Evolutionary conservation across 371 early-diverging fungal genomes (phyloP), one percentile per base, ranked within the genome.

Genomic region (Rhizomucor miehei): DNA sequence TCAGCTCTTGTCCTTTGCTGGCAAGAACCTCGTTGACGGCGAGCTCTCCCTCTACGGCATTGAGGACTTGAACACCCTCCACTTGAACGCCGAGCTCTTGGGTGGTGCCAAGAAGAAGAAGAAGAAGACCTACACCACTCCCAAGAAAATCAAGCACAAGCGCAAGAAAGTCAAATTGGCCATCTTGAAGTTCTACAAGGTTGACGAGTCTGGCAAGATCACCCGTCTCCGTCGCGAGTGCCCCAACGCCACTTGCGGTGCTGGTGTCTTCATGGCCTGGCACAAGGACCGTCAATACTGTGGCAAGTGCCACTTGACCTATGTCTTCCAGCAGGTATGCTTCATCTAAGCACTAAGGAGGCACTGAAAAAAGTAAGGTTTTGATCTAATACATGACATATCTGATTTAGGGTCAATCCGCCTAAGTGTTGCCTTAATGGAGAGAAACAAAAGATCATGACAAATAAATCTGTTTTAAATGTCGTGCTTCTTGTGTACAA

Each of bases 141-240:
- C 98, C 82, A 97, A 98, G 94, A 97, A 97, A 91, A 93, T 94
- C 80, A 91, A 94, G 85, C 97, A 98, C 92, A 95, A 95, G 93
- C 84, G 89, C 78, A 94, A 91, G 87, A 97, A 97, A 88, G 95
- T 95, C 81, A 97, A 95, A 84, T 79, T 95, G 75, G 90, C 97
- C 52, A 88, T 98, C 71, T 87, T 97, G 80, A 92, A 96, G 87
- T 92, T 87, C 91, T 96, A 97, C 92, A 90, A 95, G 90, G 95
- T 97, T 66, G 96, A 95, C 67, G 92, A 90, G 67, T 84, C 89
- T 73, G 93, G 94, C 69, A 96, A 97, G 88, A 90, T 98, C 75
- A 94, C 93, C 63, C 95, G 99, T 82, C 94, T 96, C 52, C 85
- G 98, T 56, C 94, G 97, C 71, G 93, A 95, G 86, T 94, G 96